phyloP scores from a whole-genome alignment of 768 basidiomycete species.

The Hypholoma fasciculare region DNA sequence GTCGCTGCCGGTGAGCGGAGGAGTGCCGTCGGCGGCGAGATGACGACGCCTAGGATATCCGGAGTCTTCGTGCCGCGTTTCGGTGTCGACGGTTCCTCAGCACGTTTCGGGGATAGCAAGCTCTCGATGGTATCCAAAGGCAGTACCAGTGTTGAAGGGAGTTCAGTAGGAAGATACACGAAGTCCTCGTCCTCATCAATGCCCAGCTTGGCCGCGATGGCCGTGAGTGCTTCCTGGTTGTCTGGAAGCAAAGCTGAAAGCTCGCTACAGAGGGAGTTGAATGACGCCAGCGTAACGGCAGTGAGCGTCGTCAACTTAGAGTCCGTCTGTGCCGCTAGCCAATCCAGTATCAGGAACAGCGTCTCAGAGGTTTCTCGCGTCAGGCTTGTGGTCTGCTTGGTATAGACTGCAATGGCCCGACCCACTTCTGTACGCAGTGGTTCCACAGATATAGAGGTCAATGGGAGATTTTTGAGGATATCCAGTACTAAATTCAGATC shows the following conservation, averaged over 20 bases:
- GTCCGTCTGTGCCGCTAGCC: constrained; percentile 49
- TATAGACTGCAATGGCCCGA: constrained; percentile 28
- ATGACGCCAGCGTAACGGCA: constrained; percentile 47
- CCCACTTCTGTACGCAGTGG: constrained; percentile 35
- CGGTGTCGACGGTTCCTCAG: constrained; percentile 52
- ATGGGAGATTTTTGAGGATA: constrained; percentile 24
- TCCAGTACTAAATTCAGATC: constrained; percentile 23
- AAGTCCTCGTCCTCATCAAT: constrained; percentile 43
- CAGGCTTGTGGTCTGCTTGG: constrained; percentile 26
- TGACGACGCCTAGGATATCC: constrained; percentile 61
- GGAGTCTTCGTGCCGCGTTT: constrained; percentile 49
- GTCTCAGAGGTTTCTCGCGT: constrained; percentile 37
- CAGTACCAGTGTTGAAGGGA: constrained; percentile 37
- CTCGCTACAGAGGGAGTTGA: constrained; percentile 45
- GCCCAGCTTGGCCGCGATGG: constrained; percentile 28
- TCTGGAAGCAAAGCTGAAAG: constrained; percentile 28
- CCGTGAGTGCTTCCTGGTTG: constrained; percentile 19
- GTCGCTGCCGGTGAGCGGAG: constrained; percentile 72
- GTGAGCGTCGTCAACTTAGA: constrained; percentile 45
- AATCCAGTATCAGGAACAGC: constrained; percentile 49
- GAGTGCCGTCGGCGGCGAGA: constrained; percentile 71
- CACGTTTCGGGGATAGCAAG: constrained; percentile 40
- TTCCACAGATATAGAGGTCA: constrained; percentile 23
- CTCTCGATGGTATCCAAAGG: constrained; percentile 47
- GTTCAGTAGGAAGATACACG: constrained; percentile 28